Evolutionary conservation across 192 early-diverging fungal species (phyloP).

Genomic region (Funneliformis geosporum): DNA sequence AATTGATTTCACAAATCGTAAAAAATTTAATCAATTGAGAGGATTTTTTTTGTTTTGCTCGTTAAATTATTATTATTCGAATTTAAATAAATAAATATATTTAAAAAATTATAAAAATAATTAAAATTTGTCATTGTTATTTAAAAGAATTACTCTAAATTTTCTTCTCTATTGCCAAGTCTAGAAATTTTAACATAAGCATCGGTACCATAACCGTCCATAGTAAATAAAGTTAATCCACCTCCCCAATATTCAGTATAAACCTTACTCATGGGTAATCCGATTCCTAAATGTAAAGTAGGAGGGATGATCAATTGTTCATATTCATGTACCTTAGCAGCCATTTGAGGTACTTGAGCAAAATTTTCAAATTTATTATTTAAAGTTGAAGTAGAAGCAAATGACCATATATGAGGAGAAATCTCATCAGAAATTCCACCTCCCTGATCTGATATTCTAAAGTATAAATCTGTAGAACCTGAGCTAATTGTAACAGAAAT

Average conservation of each 20-base stretch:
- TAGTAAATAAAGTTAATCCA: slow-evolving; percentile 69
- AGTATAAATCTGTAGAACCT: slow-evolving; percentile 71
- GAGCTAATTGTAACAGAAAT: slow-evolving; percentile 84
- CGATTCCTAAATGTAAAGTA: slow-evolving; percentile 76
- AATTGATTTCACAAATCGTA: too few species aligned
- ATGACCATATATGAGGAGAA: slow-evolving; percentile 82
- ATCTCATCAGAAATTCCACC: slow-evolving; percentile 76
- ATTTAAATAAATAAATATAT: too few species aligned
- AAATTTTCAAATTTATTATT: slow-evolving; percentile 64
- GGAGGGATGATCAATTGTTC: slow-evolving; percentile 34
- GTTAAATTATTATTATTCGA: too few species aligned
- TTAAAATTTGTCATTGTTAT: background rate
- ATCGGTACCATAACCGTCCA: slow-evolving; percentile 92
- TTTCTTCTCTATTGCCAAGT: slow-evolving; percentile 69
- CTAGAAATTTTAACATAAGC: slow-evolving; percentile 80
- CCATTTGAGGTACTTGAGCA: slow-evolving; percentile 73
- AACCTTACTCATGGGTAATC: slow-evolving; percentile 85
- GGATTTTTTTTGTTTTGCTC: too few species aligned
- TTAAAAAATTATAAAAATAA: too few species aligned
- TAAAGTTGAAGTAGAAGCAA: slow-evolving; percentile 33
- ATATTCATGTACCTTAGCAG: slow-evolving; percentile 72
- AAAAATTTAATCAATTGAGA: too few species aligned
- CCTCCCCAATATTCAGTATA: slow-evolving; percentile 98
- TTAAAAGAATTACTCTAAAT: slow-evolving; percentile 37
- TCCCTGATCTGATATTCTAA: slow-evolving; percentile 93